Evolutionary conservation across 1,139 yeast species (phyloP), one percentile per base, ranked within the genome.

Genomic region (Magnusiomyces magnusii): DNA sequence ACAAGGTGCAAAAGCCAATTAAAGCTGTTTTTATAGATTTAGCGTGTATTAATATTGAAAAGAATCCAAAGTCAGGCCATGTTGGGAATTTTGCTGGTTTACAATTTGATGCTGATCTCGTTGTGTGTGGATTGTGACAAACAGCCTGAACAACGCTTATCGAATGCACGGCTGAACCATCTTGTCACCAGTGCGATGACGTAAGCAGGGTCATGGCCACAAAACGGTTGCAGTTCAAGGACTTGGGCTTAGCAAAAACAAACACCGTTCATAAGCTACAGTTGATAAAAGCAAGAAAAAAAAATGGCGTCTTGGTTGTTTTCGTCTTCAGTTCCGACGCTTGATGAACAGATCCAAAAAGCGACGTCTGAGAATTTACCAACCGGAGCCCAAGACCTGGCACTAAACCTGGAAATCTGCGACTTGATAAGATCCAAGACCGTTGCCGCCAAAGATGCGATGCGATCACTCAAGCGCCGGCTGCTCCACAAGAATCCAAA

Each of bases 291-390:
- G n/a, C n/a, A 31, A 31, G 36, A 7, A 31, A 31, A 13, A 31
- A 47, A 17, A 49, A 57, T 58, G 60, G 54, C 58, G 10, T 80
- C 91, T 54, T 86, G 92, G 92, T 85, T 85, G 69, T 52, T 52
- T 41, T 74, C 80, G 28, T 71, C 81, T 1, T 73, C 76, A 23
- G 72, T 78, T 21, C 73, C 78, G 2, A 79, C 79, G 24, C 75
- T 88, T 51, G 95, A 87, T 63, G 79, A 77, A 60, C 82, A 85
- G 66, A 82, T 92, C 56, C 80, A 80, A 58, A 83, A 81, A 64
- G 96, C 97, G 17, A 91, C 98, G 0, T 86, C 93, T 41, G 97
- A 90, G 71, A 76, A 88, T 24, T 86, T 93, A 57, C 98, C 98
- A 1, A 85, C 87, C 68, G 99, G 98, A 1, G 97, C 91, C 67